Percentiles rank a stretch among this genome's conserved stretches.
Conservation (phyloP, 768 basidiomycete genomes). For the Podaxis mareebaensis region DNA sequence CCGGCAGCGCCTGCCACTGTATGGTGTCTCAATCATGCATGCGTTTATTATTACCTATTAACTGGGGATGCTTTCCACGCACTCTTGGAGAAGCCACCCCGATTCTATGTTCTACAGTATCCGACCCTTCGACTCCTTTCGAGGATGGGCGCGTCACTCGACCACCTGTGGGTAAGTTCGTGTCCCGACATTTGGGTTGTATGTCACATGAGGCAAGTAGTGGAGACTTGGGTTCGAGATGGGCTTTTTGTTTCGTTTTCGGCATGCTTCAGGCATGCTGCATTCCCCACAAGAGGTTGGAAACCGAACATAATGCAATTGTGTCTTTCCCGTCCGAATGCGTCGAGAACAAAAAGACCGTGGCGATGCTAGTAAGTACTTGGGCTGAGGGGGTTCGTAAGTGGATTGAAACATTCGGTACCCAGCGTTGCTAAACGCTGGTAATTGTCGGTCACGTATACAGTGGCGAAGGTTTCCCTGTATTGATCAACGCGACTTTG, state of each 20-base stretch:
- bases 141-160: background rate
- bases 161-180: background rate
- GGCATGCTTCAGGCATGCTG: background rate
- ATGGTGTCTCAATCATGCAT: background rate
- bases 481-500: background rate
- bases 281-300: background rate
- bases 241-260: background rate
- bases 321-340: background rate
- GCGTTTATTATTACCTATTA: background rate
- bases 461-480: too few relatives aligned
- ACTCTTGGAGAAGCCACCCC: background rate
- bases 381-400: background rate
- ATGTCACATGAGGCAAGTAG: background rate
- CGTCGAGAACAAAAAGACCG: background rate
- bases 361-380: background rate
- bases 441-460: background rate
- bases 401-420: background rate
- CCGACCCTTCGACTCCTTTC: slow-evolving; percentile 4
- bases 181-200: background rate
- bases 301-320: background rate
- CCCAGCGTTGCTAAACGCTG: background rate
- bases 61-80: background rate
- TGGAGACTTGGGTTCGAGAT: background rate
- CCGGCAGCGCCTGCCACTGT: background rate
- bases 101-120: slow-evolving; percentile 4